Evolutionary conservation across 1,284 basidiomycete genomes (phyloP).

Genomic region (Fomitiporia mediterranea): DNA sequence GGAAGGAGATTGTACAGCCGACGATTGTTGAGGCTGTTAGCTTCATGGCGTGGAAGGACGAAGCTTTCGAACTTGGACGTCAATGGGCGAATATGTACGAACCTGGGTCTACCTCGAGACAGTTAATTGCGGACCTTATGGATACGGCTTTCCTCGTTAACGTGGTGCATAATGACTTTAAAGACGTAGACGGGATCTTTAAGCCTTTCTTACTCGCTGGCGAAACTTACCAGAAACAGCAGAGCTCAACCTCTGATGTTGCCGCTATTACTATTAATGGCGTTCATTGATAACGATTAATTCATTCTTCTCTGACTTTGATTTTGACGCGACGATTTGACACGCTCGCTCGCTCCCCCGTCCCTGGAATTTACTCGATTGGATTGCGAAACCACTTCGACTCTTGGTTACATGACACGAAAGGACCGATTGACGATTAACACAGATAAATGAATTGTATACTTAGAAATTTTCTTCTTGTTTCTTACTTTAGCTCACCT

Average conservation of each 20-base stretch:
- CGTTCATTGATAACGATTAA: conserved; percentile 23
- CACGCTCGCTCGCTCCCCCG: neutral
- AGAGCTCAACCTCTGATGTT: conserved; percentile 30
- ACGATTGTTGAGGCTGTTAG: conserved; percentile 97
- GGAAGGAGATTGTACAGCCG: conserved; percentile 96
- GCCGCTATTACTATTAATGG: conserved; percentile 13
- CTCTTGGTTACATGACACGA: too few relatives aligned
- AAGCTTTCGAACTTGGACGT: conserved; percentile 91
- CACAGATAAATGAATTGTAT: neutral
- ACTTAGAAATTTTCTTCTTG: conserved; percentile 13
- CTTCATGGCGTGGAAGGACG: conserved; percentile 99
- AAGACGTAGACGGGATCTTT: conserved; percentile 81
- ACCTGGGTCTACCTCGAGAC: conserved; percentile 66
- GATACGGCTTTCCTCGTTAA: conserved; percentile 88
- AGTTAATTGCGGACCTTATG: conserved; percentile 77
- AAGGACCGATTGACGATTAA: conserved; percentile 4
- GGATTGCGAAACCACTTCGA: too few relatives aligned
- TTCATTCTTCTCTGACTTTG: neutral
- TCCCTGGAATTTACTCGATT: neutral
- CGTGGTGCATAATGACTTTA: conserved; percentile 97
- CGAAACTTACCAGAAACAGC: conserved; percentile 42
- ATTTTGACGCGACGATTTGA: neutral
- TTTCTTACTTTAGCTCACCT: conserved; percentile 23
- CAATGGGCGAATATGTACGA: conserved; percentile 96
- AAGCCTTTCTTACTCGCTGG: conserved; percentile 78